Evolutionary conservation across 2,329 filamentous ascomycete species (phyloP).

Genomic region (Pseudogymnoascus sp.): DNA sequence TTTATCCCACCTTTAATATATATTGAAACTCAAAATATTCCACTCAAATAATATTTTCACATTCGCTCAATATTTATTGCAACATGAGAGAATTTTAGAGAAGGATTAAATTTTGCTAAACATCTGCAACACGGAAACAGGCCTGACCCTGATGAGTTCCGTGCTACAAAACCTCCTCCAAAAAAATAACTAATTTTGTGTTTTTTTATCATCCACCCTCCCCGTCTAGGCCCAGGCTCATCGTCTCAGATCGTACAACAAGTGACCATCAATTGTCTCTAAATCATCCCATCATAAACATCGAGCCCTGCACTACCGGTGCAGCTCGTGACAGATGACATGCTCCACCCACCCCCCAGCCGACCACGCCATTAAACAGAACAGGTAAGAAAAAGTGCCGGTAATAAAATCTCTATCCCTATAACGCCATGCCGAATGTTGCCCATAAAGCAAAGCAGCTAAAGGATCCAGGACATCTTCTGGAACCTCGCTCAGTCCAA

Average conservation of each 20-base stretch:
- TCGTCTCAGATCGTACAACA: constrained; percentile 20
- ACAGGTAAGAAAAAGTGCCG: constrained; percentile 1
- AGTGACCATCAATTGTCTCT: constrained; percentile 21
- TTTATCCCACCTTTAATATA: neutral
- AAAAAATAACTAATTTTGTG: constrained; percentile 12
- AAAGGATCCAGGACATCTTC: constrained; percentile 16
- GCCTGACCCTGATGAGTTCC: neutral
- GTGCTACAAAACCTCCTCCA: neutral
- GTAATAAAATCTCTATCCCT: constrained; percentile 6
- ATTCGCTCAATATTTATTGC: neutral
- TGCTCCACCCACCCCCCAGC: constrained; percentile 13
- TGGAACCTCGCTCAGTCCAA: constrained; percentile 5
- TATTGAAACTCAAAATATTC: neutral
- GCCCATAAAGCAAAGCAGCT: constrained; percentile 20
- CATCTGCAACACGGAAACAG: neutral
- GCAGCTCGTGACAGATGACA: constrained; percentile 6
- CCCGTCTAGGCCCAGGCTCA: constrained; percentile 21
- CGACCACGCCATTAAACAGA: constrained; percentile 9
- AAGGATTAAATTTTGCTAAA: constrained; percentile 5
- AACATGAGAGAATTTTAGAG: neutral
- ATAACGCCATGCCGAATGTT: constrained; percentile 15
- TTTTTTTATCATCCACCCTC: constrained; percentile 10
- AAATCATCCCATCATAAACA: constrained; percentile 15
- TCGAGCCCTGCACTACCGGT: constrained; percentile 12
- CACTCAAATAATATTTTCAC: neutral